These are phyloP conservation scores for Termitomyces sp. DNA, from an alignment of 768 basidiomycete genomes.

Conservation along the genomic window DNA sequence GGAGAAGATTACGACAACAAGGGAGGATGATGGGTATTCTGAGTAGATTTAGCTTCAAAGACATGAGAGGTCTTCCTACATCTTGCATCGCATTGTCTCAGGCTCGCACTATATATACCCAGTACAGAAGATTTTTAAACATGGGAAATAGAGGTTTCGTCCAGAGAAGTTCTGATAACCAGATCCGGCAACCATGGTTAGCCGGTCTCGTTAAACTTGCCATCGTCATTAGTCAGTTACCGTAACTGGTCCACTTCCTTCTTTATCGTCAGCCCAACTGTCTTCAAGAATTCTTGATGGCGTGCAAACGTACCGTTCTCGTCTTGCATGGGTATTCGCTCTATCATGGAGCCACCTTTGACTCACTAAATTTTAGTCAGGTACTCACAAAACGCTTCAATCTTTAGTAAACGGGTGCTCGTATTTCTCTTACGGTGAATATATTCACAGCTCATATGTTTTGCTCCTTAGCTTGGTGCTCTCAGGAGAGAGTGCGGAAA, in stretches of 20 bases:
- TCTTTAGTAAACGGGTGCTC: constrained; percentile 66
- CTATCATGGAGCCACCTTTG: not conserved
- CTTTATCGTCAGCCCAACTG: not conserved
- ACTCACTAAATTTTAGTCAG: constrained; percentile 24
- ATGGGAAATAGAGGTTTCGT: not conserved
- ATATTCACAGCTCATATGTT: not conserved
- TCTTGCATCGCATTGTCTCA: not conserved
- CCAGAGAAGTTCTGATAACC: not conserved
- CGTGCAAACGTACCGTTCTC: constrained; percentile 25
- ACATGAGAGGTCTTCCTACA: not conserved
- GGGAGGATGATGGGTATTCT: constrained; percentile 59
- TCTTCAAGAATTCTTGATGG: constrained; percentile 8
- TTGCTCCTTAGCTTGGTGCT: constrained; percentile 51
- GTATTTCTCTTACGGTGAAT: not conserved
- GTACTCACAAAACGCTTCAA: constrained; percentile 64
- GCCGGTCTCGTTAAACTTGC: not conserved
- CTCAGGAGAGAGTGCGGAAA: constrained; percentile 65
- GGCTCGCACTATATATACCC: not conserved
- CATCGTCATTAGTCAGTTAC: not conserved
- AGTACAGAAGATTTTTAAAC: not conserved
- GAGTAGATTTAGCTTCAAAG: constrained; percentile 35
- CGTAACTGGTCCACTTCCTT: constrained; percentile 1
- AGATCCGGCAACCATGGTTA: constrained; percentile 1
- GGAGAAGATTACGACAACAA: constrained; percentile 55
- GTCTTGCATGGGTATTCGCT: constrained; percentile 37